These are phyloP conservation scores for Colletotrichum endophyticum DNA, from an alignment of 2,329 filamentous ascomycete species.

Conservation along the genomic window DNA sequence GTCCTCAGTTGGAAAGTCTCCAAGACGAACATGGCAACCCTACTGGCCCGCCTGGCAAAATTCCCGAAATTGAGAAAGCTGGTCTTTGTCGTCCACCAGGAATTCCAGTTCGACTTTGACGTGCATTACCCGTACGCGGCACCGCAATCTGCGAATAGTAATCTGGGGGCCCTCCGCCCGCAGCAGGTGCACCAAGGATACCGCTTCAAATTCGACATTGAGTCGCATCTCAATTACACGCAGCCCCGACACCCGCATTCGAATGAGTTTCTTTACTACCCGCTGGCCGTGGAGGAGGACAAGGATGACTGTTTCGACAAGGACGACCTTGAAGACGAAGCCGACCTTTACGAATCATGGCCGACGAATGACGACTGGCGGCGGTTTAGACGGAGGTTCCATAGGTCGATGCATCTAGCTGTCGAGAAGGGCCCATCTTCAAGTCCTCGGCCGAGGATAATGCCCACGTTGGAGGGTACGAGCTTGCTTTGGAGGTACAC, in stretches of 20 bases:
- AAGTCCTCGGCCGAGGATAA: not conserved
- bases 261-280: conserved; percentile 43
- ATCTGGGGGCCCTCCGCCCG: conserved; percentile 28
- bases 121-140: conserved; percentile 29
- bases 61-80: conserved; percentile 45
- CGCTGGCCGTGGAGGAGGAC: conserved; percentile 34
- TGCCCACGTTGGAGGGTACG: conserved; percentile 21
- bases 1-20: conserved; percentile 49
- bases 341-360: conserved; percentile 39
- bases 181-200: conserved; percentile 50
- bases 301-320: conserved; percentile 26
- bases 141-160: not conserved
- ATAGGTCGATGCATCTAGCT: conserved; percentile 31
- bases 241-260: conserved; percentile 46
- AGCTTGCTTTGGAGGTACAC: conserved; percentile 24
- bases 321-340: conserved; percentile 24
- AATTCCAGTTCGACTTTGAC: conserved; percentile 50
- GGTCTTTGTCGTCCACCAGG: conserved; percentile 52
- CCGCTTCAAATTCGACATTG: conserved; percentile 52
- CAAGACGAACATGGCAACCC: conserved; percentile 46
- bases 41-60: conserved; percentile 44
- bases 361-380: conserved; percentile 46
- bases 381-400: conserved; percentile 38
- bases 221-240: conserved; percentile 48
- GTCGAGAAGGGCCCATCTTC: conserved; percentile 34